Conservation (phyloP, 371 early-diverging fungal species). For the Syncephalastrum sp. region DNA sequence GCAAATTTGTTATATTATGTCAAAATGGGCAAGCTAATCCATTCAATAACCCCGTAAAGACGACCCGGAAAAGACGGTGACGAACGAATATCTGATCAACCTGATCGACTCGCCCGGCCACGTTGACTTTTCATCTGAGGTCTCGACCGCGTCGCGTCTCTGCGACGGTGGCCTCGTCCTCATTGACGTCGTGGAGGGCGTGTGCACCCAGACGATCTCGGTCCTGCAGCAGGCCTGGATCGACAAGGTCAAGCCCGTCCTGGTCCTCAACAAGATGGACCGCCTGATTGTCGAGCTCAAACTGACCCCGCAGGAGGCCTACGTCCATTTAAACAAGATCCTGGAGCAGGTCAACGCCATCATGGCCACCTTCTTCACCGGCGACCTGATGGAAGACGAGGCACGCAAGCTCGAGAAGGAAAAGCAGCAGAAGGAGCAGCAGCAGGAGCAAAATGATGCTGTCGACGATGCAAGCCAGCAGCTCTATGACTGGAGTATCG, state of each 20-base stretch:
- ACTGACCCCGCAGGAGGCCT: slow-evolving; percentile 91
- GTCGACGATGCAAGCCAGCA: slow-evolving; percentile 39
- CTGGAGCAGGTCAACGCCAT: slow-evolving; percentile 96
- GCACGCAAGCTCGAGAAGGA: slow-evolving; percentile 68
- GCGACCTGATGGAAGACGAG: slow-evolving; percentile 86
- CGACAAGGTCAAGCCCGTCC: slow-evolving; percentile 85
- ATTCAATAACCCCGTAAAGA: not conserved
- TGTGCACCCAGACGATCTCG: slow-evolving; percentile 97
- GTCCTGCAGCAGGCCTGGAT: slow-evolving; percentile 94
- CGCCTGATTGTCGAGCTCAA: slow-evolving; percentile 92
- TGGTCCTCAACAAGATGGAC: slow-evolving; percentile 99
- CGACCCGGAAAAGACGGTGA: slow-evolving; percentile 19
- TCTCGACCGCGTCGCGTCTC: slow-evolving; percentile 93
- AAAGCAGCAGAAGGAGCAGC: slow-evolving; percentile 38
- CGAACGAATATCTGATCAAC: slow-evolving; percentile 87
- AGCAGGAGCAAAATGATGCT: slow-evolving; percentile 29
- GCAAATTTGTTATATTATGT: slow-evolving; percentile 4
- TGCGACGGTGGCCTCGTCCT: slow-evolving; percentile 97
- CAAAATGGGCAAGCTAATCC: not conserved
- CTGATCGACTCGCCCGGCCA: slow-evolving; percentile 99
- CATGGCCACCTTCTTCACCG: slow-evolving; percentile 90
- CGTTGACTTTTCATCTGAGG: slow-evolving; percentile 98
- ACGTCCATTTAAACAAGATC: slow-evolving; percentile 85
- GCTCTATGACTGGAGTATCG: slow-evolving; percentile 78
- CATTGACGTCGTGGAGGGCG: slow-evolving; percentile 99